Base-by-base conservation (phyloP, 352 stramenopile genomes). In the Phytopythium montanum region DNA sequence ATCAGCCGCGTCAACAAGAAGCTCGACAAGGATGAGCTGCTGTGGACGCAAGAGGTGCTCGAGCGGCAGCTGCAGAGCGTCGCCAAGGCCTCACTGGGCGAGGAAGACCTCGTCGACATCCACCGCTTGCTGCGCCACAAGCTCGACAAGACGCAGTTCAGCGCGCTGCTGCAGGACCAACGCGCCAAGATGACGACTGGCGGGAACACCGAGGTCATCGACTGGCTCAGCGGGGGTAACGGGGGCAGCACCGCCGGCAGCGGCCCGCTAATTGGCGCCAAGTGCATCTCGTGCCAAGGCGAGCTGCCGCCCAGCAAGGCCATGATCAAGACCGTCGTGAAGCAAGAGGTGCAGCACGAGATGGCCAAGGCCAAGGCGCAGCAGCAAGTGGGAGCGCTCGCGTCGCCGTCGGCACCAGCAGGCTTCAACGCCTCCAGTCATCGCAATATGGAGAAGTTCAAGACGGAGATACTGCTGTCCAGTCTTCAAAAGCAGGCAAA, bases 11-110 rank as follows among this genome's bases (percentile, higher is more conserved):
- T 92, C 31, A 84, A 77, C 53, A 90, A 86, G 61, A 91, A 91
- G 39, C 72, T 87, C 3, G 81, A 92, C 62, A 88, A 90, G 61
- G 79, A 88, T 55, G 77, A 92, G 29, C 66, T 92, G 34, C 66
- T 90, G 5, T 92, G 81, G 81, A 92, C 81, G 0, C 79, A 88
- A 48, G 78, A 88, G 41, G 72, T 90, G 19, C 63, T 90, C 3
- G 78, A 90, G 54, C 65, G 78, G 14, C 72, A 89, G 62, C 69
- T 89, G 12, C 72, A 88, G 28, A 85, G 73, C 34, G 72, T 92
- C 26, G 81, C 81, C 13, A 92, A 89, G 55, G 61, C 66, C 4
- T 85, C 78, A 1, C 63, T 90, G 7, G 79, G 84, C 6, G 81
- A 88, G 29, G 62, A 85, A 39, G 80, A 92, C 26, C 70, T 90